Evolutionary conservation across 2,329 filamentous ascomycete species (phyloP).

Genomic region (Verticillium isaacii): DNA sequence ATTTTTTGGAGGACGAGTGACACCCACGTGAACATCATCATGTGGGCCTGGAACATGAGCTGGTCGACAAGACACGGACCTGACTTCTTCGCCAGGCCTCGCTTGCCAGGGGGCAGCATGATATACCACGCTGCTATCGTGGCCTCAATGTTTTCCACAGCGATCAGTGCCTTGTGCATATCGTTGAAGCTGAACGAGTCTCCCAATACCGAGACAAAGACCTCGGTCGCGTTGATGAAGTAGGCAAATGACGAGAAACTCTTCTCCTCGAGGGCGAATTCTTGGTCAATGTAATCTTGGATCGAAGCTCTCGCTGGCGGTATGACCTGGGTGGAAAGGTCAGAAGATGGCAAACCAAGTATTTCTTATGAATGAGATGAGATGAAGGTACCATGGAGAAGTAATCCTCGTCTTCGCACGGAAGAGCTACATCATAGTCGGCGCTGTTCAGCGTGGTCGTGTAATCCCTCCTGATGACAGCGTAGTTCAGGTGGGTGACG

Average conservation of each 20-base stretch:
- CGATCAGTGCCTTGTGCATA: neutral
- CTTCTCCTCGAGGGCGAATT: conserved; percentile 49
- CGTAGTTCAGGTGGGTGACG: conserved; percentile 27
- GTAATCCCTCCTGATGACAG: conserved; percentile 1
- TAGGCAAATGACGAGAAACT: conserved; percentile 64
- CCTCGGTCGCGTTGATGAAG: conserved; percentile 50
- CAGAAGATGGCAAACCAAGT: neutral
- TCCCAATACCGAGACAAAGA: neutral
- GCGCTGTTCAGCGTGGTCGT: neutral
- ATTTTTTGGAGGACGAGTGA: neutral
- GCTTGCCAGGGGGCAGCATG: conserved; percentile 10
- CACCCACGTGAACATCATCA: conserved; percentile 19
- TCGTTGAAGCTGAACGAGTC: neutral
- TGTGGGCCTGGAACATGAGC: conserved; percentile 22
- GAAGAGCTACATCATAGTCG: neutral
- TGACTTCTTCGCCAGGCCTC: conserved; percentile 21
- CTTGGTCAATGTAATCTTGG: conserved; percentile 54
- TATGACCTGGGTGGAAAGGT: neutral
- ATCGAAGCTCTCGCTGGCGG: conserved; percentile 19
- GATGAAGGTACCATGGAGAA: neutral
- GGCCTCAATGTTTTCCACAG: neutral
- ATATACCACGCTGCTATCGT: conserved; percentile 1
- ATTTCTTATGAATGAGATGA: neutral
- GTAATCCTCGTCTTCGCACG: neutral
- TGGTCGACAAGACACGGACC: conserved; percentile 23